Conservation (phyloP, 441 rosid species). For the Melastoma candidum region DNA sequence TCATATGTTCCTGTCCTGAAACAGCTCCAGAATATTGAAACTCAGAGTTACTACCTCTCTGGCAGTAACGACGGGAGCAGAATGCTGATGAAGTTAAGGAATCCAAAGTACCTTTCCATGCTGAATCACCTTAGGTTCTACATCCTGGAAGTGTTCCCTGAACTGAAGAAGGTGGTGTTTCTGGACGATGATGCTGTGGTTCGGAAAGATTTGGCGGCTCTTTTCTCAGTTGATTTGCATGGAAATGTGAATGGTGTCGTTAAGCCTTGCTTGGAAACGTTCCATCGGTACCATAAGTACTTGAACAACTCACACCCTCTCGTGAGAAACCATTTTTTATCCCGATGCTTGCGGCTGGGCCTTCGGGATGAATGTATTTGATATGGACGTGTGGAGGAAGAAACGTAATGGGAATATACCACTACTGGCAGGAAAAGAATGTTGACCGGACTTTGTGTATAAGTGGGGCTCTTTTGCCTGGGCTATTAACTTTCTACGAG, state of each 20-base stretch:
- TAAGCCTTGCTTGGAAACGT: conserved; percentile 94
- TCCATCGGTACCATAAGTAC: conserved; percentile 73
- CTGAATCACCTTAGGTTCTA: conserved; percentile 83
- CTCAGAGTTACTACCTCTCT: conserved; percentile 89
- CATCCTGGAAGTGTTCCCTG: conserved; percentile 83
- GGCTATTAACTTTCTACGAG: conserved; percentile 79
- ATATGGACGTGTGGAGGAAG: conserved; percentile 85
- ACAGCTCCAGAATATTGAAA: conserved; percentile 95
- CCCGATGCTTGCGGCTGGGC: conserved; percentile 99
- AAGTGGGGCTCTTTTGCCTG: conserved; percentile 86
- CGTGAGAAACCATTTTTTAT: conserved; percentile 64
- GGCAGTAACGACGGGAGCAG: conserved; percentile 58
- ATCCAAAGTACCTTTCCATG: conserved; percentile 88
- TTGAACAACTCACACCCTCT: conserved; percentile 74
- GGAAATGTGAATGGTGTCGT: conserved; percentile 92
- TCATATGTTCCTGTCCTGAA: conserved; percentile 94
- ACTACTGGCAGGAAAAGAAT: conserved; percentile 90
- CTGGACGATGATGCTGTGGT: conserved; percentile 93
- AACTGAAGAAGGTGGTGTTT: conserved; percentile 64
- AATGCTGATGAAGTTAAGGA: conserved; percentile 86
- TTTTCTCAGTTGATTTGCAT: conserved; percentile 48
- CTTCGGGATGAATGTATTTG: conserved; percentile 91
- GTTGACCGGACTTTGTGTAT: conserved; percentile 68
- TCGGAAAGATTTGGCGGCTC: conserved; percentile 62
- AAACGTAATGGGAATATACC: conserved; percentile 76